Base-by-base conservation (phyloP, 495 filamentous ascomycete species). In the Hyaloscypha finlandica region DNA sequence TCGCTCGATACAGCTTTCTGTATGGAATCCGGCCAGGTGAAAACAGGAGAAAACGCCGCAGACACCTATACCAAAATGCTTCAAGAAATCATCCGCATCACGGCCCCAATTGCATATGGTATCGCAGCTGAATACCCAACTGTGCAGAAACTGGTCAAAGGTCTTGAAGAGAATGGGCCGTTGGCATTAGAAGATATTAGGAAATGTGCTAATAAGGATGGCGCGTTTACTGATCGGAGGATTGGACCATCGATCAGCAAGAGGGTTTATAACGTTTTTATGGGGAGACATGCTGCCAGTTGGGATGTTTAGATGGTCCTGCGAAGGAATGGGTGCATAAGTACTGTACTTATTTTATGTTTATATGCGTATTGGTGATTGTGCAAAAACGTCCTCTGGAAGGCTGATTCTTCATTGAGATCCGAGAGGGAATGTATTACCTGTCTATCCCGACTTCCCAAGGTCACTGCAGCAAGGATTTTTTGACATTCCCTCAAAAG, bases 21-120 rank as follows among this genome's bases (percentile, higher is more conserved):
- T 77, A 93, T 94, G 88, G 92, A 93, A 48, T 77, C 79, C 0
- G 92, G 92, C 0, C 92, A 95, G 74, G 91, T 95, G 39, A 89
- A 88, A 59, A 83, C 88, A 0, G 92, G 91, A 53, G 84, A 88
- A 22, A 85, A 86, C 59, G 79, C 84, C 20, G 70, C 77, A 22
- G 92, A 95, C 69, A 93, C 87, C 0, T 95, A 88, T 67, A 77
- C 86, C 53, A 88, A 87, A 69, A 92, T 94, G 91, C 80, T 96
- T 53, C 89, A 93, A 75, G 88, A 93, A 77, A 84, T 94, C 29
- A 79, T 83, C 32, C 86, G 90, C 22, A 81, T 96, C 16, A 94
- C 92, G 8, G 84, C 86, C 0, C 83, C 88, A 1, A 84, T 92
- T 70, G 92, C 92, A 0, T 87, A 89, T 69, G 91, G 91, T 16